phyloP scores from a whole-genome alignment of 1,284 basidiomycete genomes.

The Melampsora americana region DNA sequence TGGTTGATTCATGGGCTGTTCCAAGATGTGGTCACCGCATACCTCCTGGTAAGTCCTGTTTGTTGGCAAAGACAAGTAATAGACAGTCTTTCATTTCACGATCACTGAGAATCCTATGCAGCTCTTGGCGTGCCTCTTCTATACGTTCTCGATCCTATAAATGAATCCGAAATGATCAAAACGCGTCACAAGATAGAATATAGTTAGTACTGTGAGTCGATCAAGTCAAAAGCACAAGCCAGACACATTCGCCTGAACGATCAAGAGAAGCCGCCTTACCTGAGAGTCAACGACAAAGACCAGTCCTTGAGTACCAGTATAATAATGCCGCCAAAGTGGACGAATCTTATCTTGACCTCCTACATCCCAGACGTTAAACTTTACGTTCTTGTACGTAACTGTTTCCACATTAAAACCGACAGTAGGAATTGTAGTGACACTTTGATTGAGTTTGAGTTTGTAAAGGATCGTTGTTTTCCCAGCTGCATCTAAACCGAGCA shows the following conservation, averaged over 20 bases:
- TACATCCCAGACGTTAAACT: conserved; percentile 55
- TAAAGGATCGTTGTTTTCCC: conserved; percentile 76
- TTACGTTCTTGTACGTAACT: conserved; percentile 57
- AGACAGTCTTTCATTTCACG: conserved; percentile 98
- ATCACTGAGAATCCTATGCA: conserved; percentile 94
- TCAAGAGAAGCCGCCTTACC: conserved; percentile 12
- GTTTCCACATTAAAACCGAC: conserved; percentile 58
- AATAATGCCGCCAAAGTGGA: conserved; percentile 88
- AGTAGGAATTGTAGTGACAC: conserved; percentile 58
- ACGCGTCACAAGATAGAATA: not conserved
- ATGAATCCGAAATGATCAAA: not conserved
- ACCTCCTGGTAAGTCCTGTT: conserved; percentile 98
- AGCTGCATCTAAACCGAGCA: conserved; percentile 59
- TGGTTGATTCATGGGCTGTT: not conserved
- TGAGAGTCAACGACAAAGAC: conserved; percentile 65
- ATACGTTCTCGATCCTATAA: conserved; percentile 80
- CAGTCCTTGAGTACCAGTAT: conserved; percentile 63
- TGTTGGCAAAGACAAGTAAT: conserved; percentile 96
- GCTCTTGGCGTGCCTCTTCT: conserved; percentile 91
- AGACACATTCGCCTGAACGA: not conserved
- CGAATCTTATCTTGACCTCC: conserved; percentile 58
- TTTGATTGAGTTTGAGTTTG: conserved; percentile 58
- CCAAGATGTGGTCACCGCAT: not conserved
- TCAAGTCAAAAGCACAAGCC: not conserved
- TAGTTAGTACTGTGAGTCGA: not conserved